Conservation (phyloP, 2,329 filamentous ascomycete genomes). For the Pseudopithomyces chartarum region DNA sequence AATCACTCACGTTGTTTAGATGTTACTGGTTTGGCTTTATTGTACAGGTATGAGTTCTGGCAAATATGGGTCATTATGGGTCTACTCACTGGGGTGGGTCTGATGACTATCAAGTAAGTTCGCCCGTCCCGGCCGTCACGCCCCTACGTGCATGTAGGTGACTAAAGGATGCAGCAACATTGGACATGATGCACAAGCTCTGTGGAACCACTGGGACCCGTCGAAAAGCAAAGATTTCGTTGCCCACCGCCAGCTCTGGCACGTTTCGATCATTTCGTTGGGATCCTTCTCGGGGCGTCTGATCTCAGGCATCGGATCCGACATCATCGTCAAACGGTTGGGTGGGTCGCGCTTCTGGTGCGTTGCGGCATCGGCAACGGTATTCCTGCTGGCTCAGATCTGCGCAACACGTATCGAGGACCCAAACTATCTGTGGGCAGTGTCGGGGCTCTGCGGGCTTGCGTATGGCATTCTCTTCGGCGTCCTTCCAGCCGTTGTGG, state of each 20-base stretch:
- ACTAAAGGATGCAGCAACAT: slow-evolving; percentile 72
- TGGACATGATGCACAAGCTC: slow-evolving; percentile 82
- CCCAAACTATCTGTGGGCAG: slow-evolving; percentile 74
- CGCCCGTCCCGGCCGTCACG: too few relatives aligned
- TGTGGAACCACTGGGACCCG: slow-evolving; percentile 86
- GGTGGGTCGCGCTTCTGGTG: slow-evolving; percentile 90
- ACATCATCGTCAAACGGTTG: slow-evolving; percentile 82
- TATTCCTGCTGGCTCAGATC: slow-evolving; percentile 82
- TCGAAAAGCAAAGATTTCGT: slow-evolving; percentile 75
- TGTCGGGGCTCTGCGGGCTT: slow-evolving; percentile 83
- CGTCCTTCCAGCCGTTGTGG: slow-evolving; percentile 83
- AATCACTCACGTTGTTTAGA: slow-evolving; percentile 82
- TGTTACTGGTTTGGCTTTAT: slow-evolving; percentile 80
- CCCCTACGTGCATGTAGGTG: slow-evolving; percentile 43
- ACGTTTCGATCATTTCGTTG: slow-evolving; percentile 92
- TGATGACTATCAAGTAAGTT: slow-evolving; percentile 98
- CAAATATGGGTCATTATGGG: slow-evolving; percentile 86
- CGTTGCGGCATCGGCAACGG: slow-evolving; percentile 73
- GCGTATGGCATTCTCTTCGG: slow-evolving; percentile 95
- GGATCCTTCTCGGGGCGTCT: slow-evolving; percentile 85
- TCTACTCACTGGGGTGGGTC: slow-evolving; percentile 86
- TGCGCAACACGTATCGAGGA: slow-evolving; percentile 76
- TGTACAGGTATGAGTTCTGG: slow-evolving; percentile 82
- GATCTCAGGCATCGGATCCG: slow-evolving; percentile 76
- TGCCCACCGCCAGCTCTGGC: slow-evolving; percentile 80